Base-by-base conservation (phyloP, 2,329 filamentous ascomycete genomes). In the Cadophora luteo-olivacea region DNA sequence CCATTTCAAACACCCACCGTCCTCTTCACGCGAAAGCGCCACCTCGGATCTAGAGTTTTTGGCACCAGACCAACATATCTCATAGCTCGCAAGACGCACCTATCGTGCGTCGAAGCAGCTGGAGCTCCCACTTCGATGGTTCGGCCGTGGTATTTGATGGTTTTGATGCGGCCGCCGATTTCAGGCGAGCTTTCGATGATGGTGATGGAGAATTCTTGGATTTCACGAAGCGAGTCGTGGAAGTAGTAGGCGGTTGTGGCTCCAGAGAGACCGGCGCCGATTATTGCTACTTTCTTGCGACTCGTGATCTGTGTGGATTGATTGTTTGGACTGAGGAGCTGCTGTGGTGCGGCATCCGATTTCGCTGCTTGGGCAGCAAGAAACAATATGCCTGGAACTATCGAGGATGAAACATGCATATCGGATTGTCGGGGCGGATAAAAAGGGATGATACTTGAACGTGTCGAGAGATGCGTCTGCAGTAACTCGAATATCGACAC, bases 1-100 rank as follows among this genome's bases (percentile, higher is more conserved):
- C 51, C 63, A 49, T 58, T 24, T 11, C 22, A 57, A 22, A 58
- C 54, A 3, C 63, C 36, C 1, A 65, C 12, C 22, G 29, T 64
- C 19, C 16, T 22, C 32, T 25, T 51, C 9, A 1, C 29, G 5
- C 16, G 22, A n/a, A 36, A 36, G 16, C 7, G 11, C 61, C 32
- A 54, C 1, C 5, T 4, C 22, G 16, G 9, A 25, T 61, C 38
- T 16, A n/a, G 57, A 6, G 25, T n/a, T 45, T 52, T 55, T 1
- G 48, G 61, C n/a, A 8, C 33, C 11, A 55, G 22, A 0, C 49
- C 61, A 33, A 55, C 48, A 36, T 64, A 32, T 24, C 5, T 33
- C 61, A 64, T 64, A 8, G 49, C 61, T 14, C 14, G 3, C 12
- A 36, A 19, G 33, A 64, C 25, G 29, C 32, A 64, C 61, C 49